Evolutionary conservation across 352 stramenopile genomes (phyloP), one percentile per base, ranked within the genome.

Genomic region (Blastocystis sp.): DNA sequence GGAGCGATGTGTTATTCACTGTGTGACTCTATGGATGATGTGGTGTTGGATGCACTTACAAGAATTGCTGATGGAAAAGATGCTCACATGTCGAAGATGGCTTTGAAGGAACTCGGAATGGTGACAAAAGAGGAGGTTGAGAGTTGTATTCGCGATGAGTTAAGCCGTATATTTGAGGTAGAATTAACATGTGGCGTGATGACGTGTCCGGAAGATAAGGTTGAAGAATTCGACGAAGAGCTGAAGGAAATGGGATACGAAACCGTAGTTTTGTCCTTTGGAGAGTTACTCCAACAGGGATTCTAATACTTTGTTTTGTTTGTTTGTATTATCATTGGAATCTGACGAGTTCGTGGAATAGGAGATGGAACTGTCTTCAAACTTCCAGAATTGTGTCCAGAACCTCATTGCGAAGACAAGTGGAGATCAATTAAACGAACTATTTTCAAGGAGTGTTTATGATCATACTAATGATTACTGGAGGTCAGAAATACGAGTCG

Each of bases 121-220:
- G 43, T 80, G n/a, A 61, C 11, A 32, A 58, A 58, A 52, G 46
- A 56, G 43, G 69, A 80, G 21, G 37, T 80, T 21, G 37, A 61
- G 43, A 37, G 46, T 27, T 80, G 69, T 52, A 80, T 80, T 80
- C 69, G 69, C 0, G 29, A 21, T n/a, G 39, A 59, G 46, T 43
- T n/a, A 52, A 35, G 11, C 5, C 12, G 4, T n/a, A 14, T 80
- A 21, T 80, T 80, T 59, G 42, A 65, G 11, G 29, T 80, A 29
- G 69, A 61, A 58, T 6, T 11, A n/a, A 7, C 16, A 19, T 24
- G 7, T 6, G 52, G 52, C 6, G 51, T 80, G 43, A 80, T 80
- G 46, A 80, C 69, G 29, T 80, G 69, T 61, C 69, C 69, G 7
- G 42, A 80, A 35, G 69, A 80, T 21, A 80, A 61, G 42, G 46